A percentile compares a stretch with the other conserved stretches of the same genome.
These are phyloP conservation scores for Rosa rugosa DNA, from an alignment of 306 rosid species.

Conservation along the genomic window DNA sequence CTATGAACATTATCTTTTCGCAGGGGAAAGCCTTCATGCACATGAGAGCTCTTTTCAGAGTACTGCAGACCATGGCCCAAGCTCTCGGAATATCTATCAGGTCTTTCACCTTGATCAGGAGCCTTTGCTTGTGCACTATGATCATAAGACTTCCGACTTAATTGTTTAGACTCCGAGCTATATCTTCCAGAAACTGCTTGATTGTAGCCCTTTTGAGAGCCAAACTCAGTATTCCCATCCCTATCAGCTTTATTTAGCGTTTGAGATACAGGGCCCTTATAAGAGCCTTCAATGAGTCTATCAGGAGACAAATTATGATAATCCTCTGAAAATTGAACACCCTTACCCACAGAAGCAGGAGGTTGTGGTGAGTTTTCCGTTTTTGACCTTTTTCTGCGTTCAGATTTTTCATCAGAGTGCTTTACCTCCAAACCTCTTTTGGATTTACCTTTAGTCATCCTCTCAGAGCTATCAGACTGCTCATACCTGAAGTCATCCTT, in stretches of 20 bases:
- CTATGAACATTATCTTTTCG: slow-evolving; percentile 52
- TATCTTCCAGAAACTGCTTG: slow-evolving; percentile 56
- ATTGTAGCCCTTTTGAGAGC: slow-evolving; percentile 54
- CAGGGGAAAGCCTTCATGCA: slow-evolving; percentile 39
- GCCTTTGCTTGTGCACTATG: slow-evolving; percentile 47
- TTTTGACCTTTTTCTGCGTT: slow-evolving; percentile 59
- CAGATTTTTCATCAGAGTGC: slow-evolving; percentile 50
- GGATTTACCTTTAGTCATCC: slow-evolving; percentile 54
- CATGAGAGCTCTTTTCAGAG: slow-evolving; percentile 52
- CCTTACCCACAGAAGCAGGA: slow-evolving; percentile 49
- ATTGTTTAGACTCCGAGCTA: slow-evolving; percentile 55
- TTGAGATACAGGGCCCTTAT: slow-evolving; percentile 45
- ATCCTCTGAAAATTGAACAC: slow-evolving; percentile 43
- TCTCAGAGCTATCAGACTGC: slow-evolving; percentile 70
- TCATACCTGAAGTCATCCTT: slow-evolving; percentile 56
- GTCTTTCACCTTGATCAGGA: slow-evolving; percentile 51
- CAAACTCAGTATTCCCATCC: slow-evolving; percentile 52
- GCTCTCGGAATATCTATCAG: slow-evolving; percentile 52
- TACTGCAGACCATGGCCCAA: slow-evolving; percentile 51
- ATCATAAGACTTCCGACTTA: slow-evolving; percentile 55
- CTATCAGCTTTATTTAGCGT: slow-evolving; percentile 50
- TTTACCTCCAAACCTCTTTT: slow-evolving; percentile 61
- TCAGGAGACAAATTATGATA: slow-evolving; percentile 52
- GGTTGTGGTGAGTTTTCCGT: slow-evolving; percentile 39
- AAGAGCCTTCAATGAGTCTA: slow-evolving; percentile 51